phyloP scores from a whole-genome alignment of 2,329 filamentous ascomycete genomes.

The Claviceps arundinis region DNA sequence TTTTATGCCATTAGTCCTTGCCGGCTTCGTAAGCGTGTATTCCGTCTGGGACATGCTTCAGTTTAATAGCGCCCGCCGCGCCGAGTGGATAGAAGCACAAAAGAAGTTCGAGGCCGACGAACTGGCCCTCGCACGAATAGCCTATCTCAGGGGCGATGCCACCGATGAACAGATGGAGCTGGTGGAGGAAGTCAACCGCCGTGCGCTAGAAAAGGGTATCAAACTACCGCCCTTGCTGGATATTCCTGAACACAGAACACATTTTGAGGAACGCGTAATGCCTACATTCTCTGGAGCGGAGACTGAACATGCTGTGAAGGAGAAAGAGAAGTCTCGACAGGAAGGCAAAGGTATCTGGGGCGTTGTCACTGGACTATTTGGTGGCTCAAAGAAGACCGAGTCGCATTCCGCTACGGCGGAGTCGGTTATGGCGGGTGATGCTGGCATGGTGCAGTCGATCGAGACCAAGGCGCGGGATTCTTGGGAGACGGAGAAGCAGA shows the following conservation, averaged over 20 bases:
- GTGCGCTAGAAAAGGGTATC: constrained; percentile 30
- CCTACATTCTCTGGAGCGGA: constrained; percentile 16
- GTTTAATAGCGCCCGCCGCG: constrained; percentile 46
- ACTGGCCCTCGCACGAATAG: constrained; percentile 43
- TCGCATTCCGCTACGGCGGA: constrained; percentile 10
- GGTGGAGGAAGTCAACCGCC: constrained; percentile 42
- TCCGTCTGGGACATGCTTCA: constrained; percentile 48
- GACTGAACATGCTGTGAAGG: constrained; percentile 3
- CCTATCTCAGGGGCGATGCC: constrained; percentile 45
- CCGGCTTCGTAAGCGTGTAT: constrained; percentile 42
- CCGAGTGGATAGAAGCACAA: constrained; percentile 44
- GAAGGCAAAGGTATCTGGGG: constrained; percentile 25
- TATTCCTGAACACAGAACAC: constrained; percentile 25
- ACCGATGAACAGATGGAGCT: constrained; percentile 41
- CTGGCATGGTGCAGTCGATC: constrained; percentile 12
- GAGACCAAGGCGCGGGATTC: constrained; percentile 28
- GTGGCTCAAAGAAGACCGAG: constrained; percentile 7
- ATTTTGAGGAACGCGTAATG: constrained; percentile 22
- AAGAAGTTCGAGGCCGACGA: constrained; percentile 39
- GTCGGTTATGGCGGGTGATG: constrained; percentile 4
- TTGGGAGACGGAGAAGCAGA: constrained; percentile 36
- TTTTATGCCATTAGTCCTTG: constrained; percentile 28
- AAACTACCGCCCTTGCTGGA: constrained; percentile 39
- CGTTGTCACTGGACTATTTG: constrained; percentile 19
- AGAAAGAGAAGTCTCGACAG: constrained; percentile 7